Conservation (phyloP, 768 basidiomycete species). For the Dendrothele bispora region DNA sequence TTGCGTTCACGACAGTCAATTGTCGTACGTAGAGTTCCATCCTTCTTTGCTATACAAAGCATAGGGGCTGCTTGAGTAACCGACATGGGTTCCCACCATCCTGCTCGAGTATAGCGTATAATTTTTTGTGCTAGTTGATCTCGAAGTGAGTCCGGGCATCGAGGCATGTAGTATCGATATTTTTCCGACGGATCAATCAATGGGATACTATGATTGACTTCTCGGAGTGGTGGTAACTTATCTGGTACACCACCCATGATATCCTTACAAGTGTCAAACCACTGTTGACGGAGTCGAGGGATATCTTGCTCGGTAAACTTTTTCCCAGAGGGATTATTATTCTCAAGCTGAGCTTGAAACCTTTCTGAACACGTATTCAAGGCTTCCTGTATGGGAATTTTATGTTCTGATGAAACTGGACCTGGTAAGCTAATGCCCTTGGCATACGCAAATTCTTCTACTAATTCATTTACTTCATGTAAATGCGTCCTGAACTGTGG, state of each 20-base stretch:
- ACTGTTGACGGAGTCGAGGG: neutral
- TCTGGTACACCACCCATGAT: constrained; percentile 14
- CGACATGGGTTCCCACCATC: constrained; percentile 11
- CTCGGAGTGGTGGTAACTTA: constrained; percentile 25
- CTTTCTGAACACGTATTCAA: too few relatives aligned
- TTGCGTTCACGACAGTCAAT: constrained; percentile 21
- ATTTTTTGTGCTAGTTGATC: constrained; percentile 10
- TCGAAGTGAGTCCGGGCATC: constrained; percentile 26
- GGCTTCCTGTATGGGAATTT: too few relatives aligned
- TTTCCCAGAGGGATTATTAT: neutral
- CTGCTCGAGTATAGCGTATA: neutral
- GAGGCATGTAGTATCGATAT: constrained; percentile 20
- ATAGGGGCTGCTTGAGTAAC: constrained; percentile 20
- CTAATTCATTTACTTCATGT: too few relatives aligned
- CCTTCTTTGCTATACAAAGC: constrained; percentile 24
- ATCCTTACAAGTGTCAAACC: constrained; percentile 12
- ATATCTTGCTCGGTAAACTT: constrained; percentile 1
- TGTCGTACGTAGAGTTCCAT: constrained; percentile 15
- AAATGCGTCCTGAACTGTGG: too few relatives aligned
- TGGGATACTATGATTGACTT: constrained; percentile 31
- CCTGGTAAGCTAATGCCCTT: too few relatives aligned
- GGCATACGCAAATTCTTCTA: too few relatives aligned
- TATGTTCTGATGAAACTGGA: too few relatives aligned
- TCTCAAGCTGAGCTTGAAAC: too few relatives aligned
- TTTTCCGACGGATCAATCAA: constrained; percentile 21